A percentile compares a stretch with the other conserved stretches of the same genome.
Conservation (phyloP, 306 rosid genomes). For the Begonia fuchsioides region DNA sequence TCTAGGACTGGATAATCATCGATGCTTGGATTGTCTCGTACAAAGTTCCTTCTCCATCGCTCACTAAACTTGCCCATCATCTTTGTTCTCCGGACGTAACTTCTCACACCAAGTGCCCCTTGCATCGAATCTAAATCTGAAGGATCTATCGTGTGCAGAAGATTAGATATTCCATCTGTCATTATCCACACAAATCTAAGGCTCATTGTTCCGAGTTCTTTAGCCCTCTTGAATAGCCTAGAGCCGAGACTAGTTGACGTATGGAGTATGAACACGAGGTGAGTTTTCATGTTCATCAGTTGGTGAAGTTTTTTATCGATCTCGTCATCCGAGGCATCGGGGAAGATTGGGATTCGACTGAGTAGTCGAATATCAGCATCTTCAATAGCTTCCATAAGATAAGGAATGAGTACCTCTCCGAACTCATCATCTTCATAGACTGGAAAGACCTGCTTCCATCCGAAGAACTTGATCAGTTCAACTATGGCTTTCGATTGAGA, state of each 20-base stretch:
- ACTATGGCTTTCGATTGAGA: conserved; percentile 26
- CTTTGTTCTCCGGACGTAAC: conserved; percentile 18
- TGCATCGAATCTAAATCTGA: conserved; percentile 25
- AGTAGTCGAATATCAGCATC: conserved; percentile 19
- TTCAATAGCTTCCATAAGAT: conserved; percentile 23
- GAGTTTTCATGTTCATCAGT: conserved; percentile 26
- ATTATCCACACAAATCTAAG: conserved; percentile 39
- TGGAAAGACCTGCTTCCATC: conserved; percentile 42
- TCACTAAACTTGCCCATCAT: conserved; percentile 11
- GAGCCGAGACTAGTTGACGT: conserved; percentile 16
- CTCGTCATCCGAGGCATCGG: conserved; percentile 19
- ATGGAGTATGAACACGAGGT: conserved; percentile 37
- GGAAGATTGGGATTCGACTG: conserved; percentile 17
- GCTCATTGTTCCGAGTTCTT: conserved; percentile 39
- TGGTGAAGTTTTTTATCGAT: conserved; percentile 27
- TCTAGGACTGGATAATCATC: conserved; percentile 4
- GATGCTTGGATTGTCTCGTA: conserved; percentile 15
- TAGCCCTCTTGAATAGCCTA: conserved; percentile 20
- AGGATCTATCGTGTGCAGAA: conserved; percentile 3
- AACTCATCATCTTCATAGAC: conserved; percentile 29
- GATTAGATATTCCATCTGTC: conserved; percentile 18
- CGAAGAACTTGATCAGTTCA: conserved; percentile 20
- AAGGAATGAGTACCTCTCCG: conserved; percentile 32
- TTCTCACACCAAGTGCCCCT: conserved; percentile 37
- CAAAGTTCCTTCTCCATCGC: conserved; percentile 28